Base-by-base conservation (phyloP, 2,329 filamentous ascomycete genomes). In the Aspergillus piperis region DNA sequence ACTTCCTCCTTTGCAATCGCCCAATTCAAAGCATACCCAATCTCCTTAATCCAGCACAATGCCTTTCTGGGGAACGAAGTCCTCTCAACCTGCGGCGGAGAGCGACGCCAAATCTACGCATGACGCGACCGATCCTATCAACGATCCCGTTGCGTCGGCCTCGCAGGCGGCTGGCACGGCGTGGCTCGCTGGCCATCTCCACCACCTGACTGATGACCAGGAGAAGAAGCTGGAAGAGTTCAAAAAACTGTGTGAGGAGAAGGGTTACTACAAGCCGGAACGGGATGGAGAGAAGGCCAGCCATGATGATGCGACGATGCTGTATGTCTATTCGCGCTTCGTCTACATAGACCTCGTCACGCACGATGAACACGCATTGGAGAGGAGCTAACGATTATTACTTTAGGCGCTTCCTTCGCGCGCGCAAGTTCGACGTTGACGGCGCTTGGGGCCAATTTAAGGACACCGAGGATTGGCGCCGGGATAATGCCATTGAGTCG, bases 401-500 rank as follows among this genome's bases (percentile, higher is more conserved):
- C 49, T 5, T 19, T 56, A 95, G 91, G 63, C 91, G 93, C 62
- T 97, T 90, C 75, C 82, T 97, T 54, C 90, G 93, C 69, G 93
- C 93, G 36, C 87, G 93, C 59, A 90, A 88, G 75, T 97, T 94
- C 82, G 80, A 89, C 27, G 84, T 91, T 8, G 78, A 87, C 66
- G 92, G 94, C 66, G 93, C 93, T 11, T 88, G 88, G 73, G 83
- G 80, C 61, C 93, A 97, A 78, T 96, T 96, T 79, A 88, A 88
- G 70, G 90, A 92, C 57, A 96, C 92, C 0, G 92, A 96, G 76
- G 86, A 90, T 60, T 97, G 93, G 91, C 87, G 93, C 62, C 85
- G 85, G 67, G 87, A 90, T 63, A 94, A 94, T 75, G 82, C 90
- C 66, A 84, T 96, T 52, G 86, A 92, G 63, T 81, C 86, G 48